Conservation (phyloP, 768 basidiomycete genomes). For the Dictyophora rubrovolvata region DNA sequence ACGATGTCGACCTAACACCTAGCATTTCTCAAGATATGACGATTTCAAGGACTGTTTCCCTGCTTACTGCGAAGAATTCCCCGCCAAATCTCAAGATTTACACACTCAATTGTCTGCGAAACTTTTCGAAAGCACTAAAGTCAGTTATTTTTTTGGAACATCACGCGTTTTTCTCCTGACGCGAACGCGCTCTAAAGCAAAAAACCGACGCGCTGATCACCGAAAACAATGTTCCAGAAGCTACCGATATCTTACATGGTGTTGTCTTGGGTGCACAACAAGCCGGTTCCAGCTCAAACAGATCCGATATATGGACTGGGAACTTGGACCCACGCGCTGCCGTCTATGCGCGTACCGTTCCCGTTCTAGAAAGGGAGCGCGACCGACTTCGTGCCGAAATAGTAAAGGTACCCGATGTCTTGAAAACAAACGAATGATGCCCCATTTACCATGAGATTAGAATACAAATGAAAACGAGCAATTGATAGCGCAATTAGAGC, state of each 20-base stretch:
- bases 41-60: slow-evolving; percentile 45
- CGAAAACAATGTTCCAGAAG: slow-evolving; percentile 56
- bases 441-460: slow-evolving; percentile 24
- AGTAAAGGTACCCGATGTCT: slow-evolving; percentile 21
- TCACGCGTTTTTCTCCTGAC: not conserved
- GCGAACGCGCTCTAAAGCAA: slow-evolving; percentile 28
- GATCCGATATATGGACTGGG: slow-evolving; percentile 55
- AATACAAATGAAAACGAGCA: slow-evolving; percentile 45
- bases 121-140: slow-evolving; percentile 54
- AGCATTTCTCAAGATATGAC: slow-evolving; percentile 25
- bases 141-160: slow-evolving; percentile 3
- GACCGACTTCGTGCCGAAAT: slow-evolving; percentile 29
- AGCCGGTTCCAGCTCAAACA: slow-evolving; percentile 25
- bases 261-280: slow-evolving; percentile 58
- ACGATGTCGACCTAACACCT: not conserved
- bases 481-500: slow-evolving; percentile 39
- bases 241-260: slow-evolving; percentile 59
- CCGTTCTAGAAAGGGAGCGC: slow-evolving; percentile 38
- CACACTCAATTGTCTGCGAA: slow-evolving; percentile 48
- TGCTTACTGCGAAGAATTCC: slow-evolving; percentile 41
- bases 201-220: slow-evolving; percentile 61
- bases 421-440: not conserved
- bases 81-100: slow-evolving; percentile 45
- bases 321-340: slow-evolving; percentile 54
- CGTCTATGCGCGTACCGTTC: slow-evolving; percentile 52